phyloP scores from a whole-genome alignment of 2,329 filamentous ascomycete genomes.

The Aspergillus ibericus region DNA sequence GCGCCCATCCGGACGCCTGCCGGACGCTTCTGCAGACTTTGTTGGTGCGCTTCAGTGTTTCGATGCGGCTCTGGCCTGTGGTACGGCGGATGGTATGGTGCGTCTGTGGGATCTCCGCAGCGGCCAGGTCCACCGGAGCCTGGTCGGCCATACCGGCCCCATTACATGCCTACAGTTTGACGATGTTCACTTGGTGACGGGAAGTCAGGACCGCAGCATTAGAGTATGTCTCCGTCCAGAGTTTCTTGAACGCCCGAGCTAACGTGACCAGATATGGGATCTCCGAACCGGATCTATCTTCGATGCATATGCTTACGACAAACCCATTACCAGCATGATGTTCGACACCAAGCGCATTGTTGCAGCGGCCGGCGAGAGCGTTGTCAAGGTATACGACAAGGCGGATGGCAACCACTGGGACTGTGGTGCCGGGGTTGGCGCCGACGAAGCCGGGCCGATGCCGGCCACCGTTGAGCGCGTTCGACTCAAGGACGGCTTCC shows the following conservation, averaged over 20 bases:
- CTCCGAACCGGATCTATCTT: slow-evolving; percentile 92
- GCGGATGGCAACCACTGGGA: slow-evolving; percentile 95
- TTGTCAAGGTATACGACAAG: slow-evolving; percentile 98
- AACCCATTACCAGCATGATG: slow-evolving; percentile 92
- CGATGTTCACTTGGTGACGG: slow-evolving; percentile 90
- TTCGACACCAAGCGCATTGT: slow-evolving; percentile 91
- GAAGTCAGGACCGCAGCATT: slow-evolving; percentile 88
- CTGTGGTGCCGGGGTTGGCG: slow-evolving; percentile 76
- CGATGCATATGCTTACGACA: slow-evolving; percentile 94
- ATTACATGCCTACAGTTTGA: slow-evolving; percentile 96
- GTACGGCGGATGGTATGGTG: slow-evolving; percentile 96
- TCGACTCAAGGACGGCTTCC: slow-evolving; percentile 87
- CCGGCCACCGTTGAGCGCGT: slow-evolving; percentile 78
- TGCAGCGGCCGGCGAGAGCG: slow-evolving; percentile 83
- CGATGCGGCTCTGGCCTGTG: slow-evolving; percentile 90
- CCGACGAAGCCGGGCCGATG: slow-evolving; percentile 63
- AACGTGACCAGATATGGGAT: slow-evolving; percentile 81
- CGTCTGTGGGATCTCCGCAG: slow-evolving; percentile 94
- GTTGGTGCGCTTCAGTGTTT: slow-evolving; percentile 94
- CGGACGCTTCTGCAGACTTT: slow-evolving; percentile 76
- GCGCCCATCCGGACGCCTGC: slow-evolving; percentile 66
- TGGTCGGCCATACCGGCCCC: slow-evolving; percentile 92
- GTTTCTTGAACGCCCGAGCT: slow-evolving; percentile 2
- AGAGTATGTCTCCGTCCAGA: slow-evolving; percentile 63
- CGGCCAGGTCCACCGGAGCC: slow-evolving; percentile 92